phyloP scores from a whole-genome alignment of 345 rosid genomes.

The Microthlaspi erraticum region DNA sequence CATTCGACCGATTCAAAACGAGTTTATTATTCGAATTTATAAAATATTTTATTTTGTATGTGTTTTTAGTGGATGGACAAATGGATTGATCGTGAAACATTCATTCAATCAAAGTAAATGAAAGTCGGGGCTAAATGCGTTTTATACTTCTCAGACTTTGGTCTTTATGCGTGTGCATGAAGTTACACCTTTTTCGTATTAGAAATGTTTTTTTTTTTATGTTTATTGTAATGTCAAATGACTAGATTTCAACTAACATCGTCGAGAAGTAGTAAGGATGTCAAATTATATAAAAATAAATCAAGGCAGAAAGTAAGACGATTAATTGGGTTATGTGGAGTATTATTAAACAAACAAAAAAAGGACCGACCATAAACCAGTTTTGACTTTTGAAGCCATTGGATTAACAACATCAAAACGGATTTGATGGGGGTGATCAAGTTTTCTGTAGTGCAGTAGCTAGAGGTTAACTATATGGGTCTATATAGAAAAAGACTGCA shows the following conservation, averaged over 20 bases:
- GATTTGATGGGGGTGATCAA: conserved; percentile 9
- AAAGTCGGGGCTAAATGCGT: conserved; percentile 3
- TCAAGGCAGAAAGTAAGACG: conserved; percentile 27
- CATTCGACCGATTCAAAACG: background rate
- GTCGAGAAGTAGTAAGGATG: conserved; percentile 28
- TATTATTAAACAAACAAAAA: conserved; percentile 19
- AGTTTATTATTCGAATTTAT: background rate
- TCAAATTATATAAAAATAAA: conserved; percentile 34
- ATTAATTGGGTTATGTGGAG: conserved; percentile 24
- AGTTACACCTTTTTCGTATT: conserved; percentile 26
- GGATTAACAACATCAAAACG: background rate
- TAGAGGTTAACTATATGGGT: background rate
- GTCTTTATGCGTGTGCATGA: conserved; percentile 34
- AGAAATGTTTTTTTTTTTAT: background rate
- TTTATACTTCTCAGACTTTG: conserved; percentile 21
- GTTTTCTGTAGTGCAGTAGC: background rate
- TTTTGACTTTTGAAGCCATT: conserved; percentile 29
- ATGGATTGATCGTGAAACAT: conserved; percentile 19
- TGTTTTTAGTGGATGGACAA: conserved; percentile 22
- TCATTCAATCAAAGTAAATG: background rate
- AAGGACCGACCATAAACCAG: conserved; percentile 13
- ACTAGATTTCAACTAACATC: conserved; percentile 40
- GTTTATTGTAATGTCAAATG: conserved; percentile 30
- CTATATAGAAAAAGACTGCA: no score
- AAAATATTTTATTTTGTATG: background rate